These are phyloP conservation scores for Ceratocystis variospora DNA, from an alignment of 2,329 filamentous ascomycete genomes.

Conservation along the genomic window DNA sequence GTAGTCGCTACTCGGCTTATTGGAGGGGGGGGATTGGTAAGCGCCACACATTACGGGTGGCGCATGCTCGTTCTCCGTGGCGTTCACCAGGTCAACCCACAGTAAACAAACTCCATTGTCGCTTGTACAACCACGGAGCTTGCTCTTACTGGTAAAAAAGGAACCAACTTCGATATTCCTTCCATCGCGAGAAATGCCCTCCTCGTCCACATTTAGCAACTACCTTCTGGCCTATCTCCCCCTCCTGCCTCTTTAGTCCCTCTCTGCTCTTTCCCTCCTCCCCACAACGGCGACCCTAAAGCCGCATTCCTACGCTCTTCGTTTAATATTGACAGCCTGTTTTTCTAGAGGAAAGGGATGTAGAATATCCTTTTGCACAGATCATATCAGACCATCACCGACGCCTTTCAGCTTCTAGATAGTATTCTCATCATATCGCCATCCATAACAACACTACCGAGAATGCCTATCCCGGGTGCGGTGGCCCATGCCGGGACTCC, in stretches of 20 bases:
- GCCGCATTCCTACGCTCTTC: constrained; percentile 1
- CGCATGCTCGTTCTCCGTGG: constrained; percentile 1
- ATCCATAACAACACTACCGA: constrained; percentile 28
- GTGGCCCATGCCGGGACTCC: constrained; percentile 33
- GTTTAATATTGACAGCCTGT: constrained; percentile 7
- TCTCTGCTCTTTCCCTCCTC: background rate
- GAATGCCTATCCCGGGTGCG: constrained; percentile 30
- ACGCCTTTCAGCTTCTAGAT: constrained; percentile 25
- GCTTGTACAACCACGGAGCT: constrained; percentile 5
- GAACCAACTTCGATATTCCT: background rate
- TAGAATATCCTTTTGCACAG: constrained; percentile 31
- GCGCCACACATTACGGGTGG: background rate
- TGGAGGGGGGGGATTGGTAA: background rate
- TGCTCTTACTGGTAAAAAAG: background rate
- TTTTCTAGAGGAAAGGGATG: constrained; percentile 23
- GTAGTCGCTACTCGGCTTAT: too few relatives aligned
- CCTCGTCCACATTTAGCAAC: background rate
- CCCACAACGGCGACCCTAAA: background rate
- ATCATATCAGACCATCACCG: constrained; percentile 14
- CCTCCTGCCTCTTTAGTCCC: background rate
- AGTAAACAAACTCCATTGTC: constrained; percentile 8
- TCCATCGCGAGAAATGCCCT: background rate
- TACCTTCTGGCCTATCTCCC: background rate
- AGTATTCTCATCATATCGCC: constrained; percentile 23
- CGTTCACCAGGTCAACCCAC: constrained; percentile 17